Conservation (phyloP, 805 yeast genomes). For the Lachancea thermotolerans region DNA sequence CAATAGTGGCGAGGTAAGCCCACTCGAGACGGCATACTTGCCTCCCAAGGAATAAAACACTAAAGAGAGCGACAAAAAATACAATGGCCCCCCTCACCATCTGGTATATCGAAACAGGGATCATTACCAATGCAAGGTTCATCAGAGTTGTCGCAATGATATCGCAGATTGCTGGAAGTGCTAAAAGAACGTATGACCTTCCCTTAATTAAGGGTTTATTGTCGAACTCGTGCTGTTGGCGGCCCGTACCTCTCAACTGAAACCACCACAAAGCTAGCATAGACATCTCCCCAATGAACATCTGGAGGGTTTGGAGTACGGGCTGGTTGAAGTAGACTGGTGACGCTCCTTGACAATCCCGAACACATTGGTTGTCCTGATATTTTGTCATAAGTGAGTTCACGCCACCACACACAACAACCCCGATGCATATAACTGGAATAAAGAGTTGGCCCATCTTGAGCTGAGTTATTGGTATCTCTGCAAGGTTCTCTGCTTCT, state of each 20-base stretch:
- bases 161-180: conserved; percentile 68
- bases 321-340: conserved; percentile 59
- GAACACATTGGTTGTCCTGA: conserved; percentile 70
- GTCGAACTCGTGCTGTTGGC: background rate
- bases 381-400: conserved; percentile 69
- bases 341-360: conserved; percentile 30
- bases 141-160: conserved; percentile 65
- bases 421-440: conserved; percentile 35
- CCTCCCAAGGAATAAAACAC: conserved; percentile 54
- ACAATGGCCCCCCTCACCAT: conserved; percentile 81
- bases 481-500: background rate
- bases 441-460: background rate
- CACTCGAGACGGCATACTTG: conserved; percentile 57
- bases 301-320: conserved; percentile 69
- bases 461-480: background rate
- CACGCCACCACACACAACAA: conserved; percentile 60
- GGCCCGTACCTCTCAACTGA: background rate
- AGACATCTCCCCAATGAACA: conserved; percentile 67
- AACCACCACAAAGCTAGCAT: conserved; percentile 37
- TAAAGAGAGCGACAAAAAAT: conserved; percentile 65
- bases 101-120: conserved; percentile 76
- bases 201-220: conserved; percentile 12
- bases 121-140: conserved; percentile 66
- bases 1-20: conserved; percentile 57
- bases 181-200: conserved; percentile 33